Conservation (phyloP, 352 stramenopile species). For the Phytophthora megakarya region DNA sequence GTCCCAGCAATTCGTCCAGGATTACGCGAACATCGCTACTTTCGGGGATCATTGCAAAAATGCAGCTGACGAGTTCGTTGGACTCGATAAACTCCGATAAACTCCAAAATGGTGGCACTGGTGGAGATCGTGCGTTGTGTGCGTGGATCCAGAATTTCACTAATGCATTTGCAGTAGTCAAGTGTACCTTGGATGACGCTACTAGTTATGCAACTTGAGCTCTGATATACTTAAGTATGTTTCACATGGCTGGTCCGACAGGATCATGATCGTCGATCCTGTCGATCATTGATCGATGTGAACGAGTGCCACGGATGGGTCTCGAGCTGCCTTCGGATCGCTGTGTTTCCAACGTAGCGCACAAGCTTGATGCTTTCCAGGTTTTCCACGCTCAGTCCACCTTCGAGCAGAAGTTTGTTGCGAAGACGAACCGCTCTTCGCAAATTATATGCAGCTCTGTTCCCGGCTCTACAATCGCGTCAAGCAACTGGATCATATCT, state of each 20-base stretch:
- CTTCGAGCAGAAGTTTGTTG: conserved; percentile 60
- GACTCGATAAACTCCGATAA: conserved; percentile 89
- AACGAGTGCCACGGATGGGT: conserved; percentile 63
- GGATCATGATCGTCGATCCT: no score
- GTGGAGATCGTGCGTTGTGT: conserved; percentile 86
- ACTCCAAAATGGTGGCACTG: conserved; percentile 63
- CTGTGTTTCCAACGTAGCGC: conserved; percentile 79
- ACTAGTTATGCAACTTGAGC: no score
- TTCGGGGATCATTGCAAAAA: conserved; percentile 89
- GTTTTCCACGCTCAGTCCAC: conserved; percentile 60
- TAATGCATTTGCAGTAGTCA: conserved; percentile 74
- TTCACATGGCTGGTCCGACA: conserved; percentile 72
- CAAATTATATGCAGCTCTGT: conserved; percentile 86
- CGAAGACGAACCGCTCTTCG: conserved; percentile 67
- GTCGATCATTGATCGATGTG: no score
- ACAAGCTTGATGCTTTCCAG: conserved; percentile 43
- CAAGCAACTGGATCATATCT: conserved; percentile 85
- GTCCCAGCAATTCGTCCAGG: conserved; percentile 78
- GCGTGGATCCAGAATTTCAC: conserved; percentile 84
- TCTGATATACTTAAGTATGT: conserved; percentile 81
- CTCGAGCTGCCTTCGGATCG: conserved; percentile 74
- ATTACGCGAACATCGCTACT: conserved; percentile 82
- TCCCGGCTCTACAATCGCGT: conserved; percentile 58
- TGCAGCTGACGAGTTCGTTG: conserved; percentile 84
- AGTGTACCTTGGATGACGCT: conserved; percentile 12